Percentiles rank a stretch among this genome's conserved stretches.
phyloP scores from a whole-genome alignment of 2,329 filamentous ascomycete species.

The Gnomoniopsis sp. region DNA sequence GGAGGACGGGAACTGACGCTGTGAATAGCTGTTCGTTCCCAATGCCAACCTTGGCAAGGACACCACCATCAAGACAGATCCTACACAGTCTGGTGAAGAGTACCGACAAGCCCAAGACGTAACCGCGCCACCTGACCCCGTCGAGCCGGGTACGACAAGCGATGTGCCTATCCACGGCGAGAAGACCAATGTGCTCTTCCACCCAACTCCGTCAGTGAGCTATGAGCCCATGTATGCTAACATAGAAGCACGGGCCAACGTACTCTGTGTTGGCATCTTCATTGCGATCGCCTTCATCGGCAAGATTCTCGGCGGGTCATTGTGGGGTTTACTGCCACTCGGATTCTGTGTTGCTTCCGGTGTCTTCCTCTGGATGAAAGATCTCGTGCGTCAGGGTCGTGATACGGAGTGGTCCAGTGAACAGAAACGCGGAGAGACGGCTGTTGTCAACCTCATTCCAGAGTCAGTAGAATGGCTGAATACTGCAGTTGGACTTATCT shows the following conservation, averaged over 20 bases:
- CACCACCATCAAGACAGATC: conserved; percentile 68
- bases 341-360: conserved; percentile 69
- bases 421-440: conserved; percentile 77
- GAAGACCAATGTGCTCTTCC: conserved; percentile 94
- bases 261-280: conserved; percentile 68
- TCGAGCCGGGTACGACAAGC: conserved; percentile 77
- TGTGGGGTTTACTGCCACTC: conserved; percentile 74
- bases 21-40: conserved; percentile 80
- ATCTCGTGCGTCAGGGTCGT: conserved; percentile 76
- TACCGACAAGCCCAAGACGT: conserved; percentile 86
- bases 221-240: conserved; percentile 83
- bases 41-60: conserved; percentile 82
- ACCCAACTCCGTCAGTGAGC: conserved; percentile 85
- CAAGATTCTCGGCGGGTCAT: conserved; percentile 71
- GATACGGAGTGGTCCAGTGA: conserved; percentile 88
- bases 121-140: conserved; percentile 84
- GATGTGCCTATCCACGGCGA: conserved; percentile 95
- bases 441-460: conserved; percentile 83
- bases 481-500: conserved; percentile 76
- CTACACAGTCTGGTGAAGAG: conserved; percentile 69
- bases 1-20: too few species aligned
- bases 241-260: conserved; percentile 71
- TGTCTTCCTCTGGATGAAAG: conserved; percentile 86
- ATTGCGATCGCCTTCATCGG: conserved; percentile 73
- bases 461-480: conserved; percentile 98